Conservation (phyloP, 2,329 filamentous ascomycete genomes). For the Talaromyces marneffei region DNA sequence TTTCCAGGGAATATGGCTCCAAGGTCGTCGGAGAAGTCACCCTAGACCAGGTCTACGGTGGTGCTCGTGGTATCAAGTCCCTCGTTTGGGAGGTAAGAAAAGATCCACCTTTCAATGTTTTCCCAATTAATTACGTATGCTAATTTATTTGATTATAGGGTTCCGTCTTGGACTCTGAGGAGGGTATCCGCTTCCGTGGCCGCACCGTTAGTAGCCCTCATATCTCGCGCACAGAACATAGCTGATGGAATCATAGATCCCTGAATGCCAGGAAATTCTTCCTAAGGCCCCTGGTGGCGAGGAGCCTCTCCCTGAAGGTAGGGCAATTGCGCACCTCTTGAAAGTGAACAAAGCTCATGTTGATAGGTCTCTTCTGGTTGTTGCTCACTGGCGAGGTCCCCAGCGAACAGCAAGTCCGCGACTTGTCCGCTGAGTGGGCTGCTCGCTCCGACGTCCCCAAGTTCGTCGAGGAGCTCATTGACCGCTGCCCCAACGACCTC, state of each 20-base stretch:
- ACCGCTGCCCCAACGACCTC: conserved; percentile 97
- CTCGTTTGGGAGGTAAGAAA: conserved; percentile 81
- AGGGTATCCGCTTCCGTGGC: conserved; percentile 98
- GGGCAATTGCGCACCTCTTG: conserved; percentile 14
- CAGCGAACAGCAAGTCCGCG: conserved; percentile 95
- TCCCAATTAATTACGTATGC: neutral
- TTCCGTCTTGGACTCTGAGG: conserved; percentile 95
- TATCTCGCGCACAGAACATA: neutral
- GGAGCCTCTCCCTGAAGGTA: conserved; percentile 93
- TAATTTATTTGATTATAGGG: conserved; percentile 43
- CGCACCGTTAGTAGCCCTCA: conserved; percentile 60
- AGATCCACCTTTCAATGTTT: neutral
- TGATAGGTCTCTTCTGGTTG: conserved; percentile 92
- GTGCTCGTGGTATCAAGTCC: conserved; percentile 97
- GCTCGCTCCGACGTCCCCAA: conserved; percentile 94
- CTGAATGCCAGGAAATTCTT: conserved; percentile 95
- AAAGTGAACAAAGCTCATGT: neutral
- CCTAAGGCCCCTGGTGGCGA: conserved; percentile 95
- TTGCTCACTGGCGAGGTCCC: conserved; percentile 97
- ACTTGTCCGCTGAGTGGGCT: conserved; percentile 97
- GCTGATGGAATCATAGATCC: conserved; percentile 55
- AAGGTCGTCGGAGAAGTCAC: conserved; percentile 97
- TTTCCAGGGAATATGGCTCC: conserved; percentile 75
- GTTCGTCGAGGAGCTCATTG: conserved; percentile 98
- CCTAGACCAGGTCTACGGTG: conserved; percentile 98